Evolutionary conservation across 352 stramenopile species (phyloP).

Genomic region (Phytophthora quininea): DNA sequence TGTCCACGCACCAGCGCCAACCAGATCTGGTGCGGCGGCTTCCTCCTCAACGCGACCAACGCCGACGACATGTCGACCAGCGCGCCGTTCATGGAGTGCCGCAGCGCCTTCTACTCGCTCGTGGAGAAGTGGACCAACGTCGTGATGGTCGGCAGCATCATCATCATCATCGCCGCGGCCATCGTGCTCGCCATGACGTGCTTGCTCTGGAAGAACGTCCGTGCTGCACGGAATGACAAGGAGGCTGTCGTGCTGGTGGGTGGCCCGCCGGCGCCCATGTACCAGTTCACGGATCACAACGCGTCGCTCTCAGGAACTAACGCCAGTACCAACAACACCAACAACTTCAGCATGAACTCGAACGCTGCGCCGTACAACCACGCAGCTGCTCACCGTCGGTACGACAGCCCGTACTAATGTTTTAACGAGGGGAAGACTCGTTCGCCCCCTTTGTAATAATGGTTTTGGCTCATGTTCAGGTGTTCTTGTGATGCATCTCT

Average conservation of each 20-base stretch:
- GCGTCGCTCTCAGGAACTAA: constrained; percentile 25
- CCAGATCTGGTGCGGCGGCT: constrained; percentile 72
- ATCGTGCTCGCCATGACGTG: constrained; percentile 64
- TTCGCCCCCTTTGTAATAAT: constrained; percentile 6
- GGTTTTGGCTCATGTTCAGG: constrained; percentile 12
- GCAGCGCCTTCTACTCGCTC: constrained; percentile 61
- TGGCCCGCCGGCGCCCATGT: constrained; percentile 21
- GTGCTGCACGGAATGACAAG: constrained; percentile 28
- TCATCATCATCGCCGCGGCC: constrained; percentile 55
- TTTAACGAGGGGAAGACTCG: background rate
- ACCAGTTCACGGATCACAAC: constrained; percentile 38
- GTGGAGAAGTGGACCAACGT: constrained; percentile 76
- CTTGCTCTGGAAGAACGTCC: constrained; percentile 53
- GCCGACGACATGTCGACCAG: constrained; percentile 45
- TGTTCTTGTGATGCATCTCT: constrained; percentile 29
- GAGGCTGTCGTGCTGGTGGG: background rate
- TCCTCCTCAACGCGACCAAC: constrained; percentile 58
- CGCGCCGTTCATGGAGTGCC: constrained; percentile 75
- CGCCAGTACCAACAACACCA: constrained; percentile 30
- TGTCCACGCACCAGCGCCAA: constrained; percentile 61
- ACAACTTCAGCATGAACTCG: constrained; percentile 44
- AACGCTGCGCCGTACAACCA: constrained; percentile 30
- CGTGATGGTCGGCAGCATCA: constrained; percentile 56
- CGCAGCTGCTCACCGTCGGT: constrained; percentile 32
- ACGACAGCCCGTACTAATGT: constrained; percentile 46